phyloP scores from a whole-genome alignment of 2,329 filamentous ascomycete species.

The Pseudocercospora pini-densiflorae region DNA sequence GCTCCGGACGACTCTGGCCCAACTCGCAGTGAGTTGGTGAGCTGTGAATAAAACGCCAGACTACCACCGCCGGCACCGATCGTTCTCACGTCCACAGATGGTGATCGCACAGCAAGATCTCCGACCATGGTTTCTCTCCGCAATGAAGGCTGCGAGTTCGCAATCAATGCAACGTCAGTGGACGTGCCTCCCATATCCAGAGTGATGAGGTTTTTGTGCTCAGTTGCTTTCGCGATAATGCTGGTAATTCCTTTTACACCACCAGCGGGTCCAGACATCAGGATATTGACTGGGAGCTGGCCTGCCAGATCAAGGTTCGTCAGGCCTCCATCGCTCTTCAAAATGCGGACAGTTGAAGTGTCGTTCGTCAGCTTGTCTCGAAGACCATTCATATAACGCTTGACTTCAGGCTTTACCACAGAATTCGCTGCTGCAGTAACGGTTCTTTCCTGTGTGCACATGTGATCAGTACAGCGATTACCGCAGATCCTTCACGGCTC shows the following conservation, averaged over 20 bases:
- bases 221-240: slow-evolving; percentile 34
- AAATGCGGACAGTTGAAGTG: slow-evolving; percentile 31
- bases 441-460: slow-evolving; percentile 25
- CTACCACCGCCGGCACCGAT: slow-evolving; percentile 36
- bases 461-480: neutral
- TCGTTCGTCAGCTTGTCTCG: slow-evolving; percentile 32
- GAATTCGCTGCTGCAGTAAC: slow-evolving; percentile 34
- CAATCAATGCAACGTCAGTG: slow-evolving; percentile 34
- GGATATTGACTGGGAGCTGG: slow-evolving; percentile 33
- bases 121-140: slow-evolving; percentile 35
- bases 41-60: slow-evolving; percentile 33
- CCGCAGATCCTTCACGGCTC: neutral
- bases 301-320: slow-evolving; percentile 33
- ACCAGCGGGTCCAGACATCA: slow-evolving; percentile 36
- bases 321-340: slow-evolving; percentile 35
- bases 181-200: slow-evolving; percentile 36
- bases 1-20: slow-evolving; percentile 33
- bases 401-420: slow-evolving; percentile 36
- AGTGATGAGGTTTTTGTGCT: slow-evolving; percentile 35
- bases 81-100: slow-evolving; percentile 33
- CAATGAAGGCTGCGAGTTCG: slow-evolving; percentile 31
- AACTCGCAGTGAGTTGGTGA: slow-evolving; percentile 34
- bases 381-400: slow-evolving; percentile 32
- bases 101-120: slow-evolving; percentile 34
- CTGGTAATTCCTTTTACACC: slow-evolving; percentile 34